Base-by-base conservation (phyloP, 129 eudicot genomes). In the Artemisia argyi region DNA sequence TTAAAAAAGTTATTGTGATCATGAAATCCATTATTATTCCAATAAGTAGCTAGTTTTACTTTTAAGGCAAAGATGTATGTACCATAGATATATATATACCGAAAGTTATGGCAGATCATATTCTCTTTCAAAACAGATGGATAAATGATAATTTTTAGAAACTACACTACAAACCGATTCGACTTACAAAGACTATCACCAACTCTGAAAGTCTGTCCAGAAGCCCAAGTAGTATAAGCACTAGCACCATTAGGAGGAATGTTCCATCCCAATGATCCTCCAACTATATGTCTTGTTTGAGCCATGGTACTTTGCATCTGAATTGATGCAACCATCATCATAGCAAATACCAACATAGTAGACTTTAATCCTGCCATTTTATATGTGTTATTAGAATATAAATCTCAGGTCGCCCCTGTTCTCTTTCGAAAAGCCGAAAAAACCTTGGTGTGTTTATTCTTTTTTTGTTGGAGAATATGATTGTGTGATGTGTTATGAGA, bases 251-350 rank as follows among this genome's bases (percentile, higher is more conserved):
- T 73, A 0, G 81, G n/a, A 17, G 86, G 89, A 30, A 87, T 81
- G 44, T 11, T 61, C 93, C 93, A 87, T 3, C 93, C 93, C 68
- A 80, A 15, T 35, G 73, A 2, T 15, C 62, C 87, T 11, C 93
- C 89, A 47, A 84, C 93, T 4, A 61, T 79, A 67, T 91, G 88
- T 17, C 83, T 85, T 17, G 89, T 85, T 62, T 89, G 96, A 55
- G 95, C 97, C 55, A 26, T 50, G 76, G 83, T 22, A 20, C 22
- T 20, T 20, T 20, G 22, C 22, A 20, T 20, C 22, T 20, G 22
- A 86, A 75, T 47, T 39, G 85, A 73, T 28, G 79, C 87, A 48
- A 77, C 50, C 59, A 76, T 77, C 70, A 78, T 20, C 12, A 66
- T 56, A 24, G 71, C 72, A 32, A 71, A 67, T 72, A 68, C 57